These are phyloP conservation scores for Starmerella stigmatis DNA, from an alignment of 805 yeast genomes.

Conservation along the genomic window DNA sequence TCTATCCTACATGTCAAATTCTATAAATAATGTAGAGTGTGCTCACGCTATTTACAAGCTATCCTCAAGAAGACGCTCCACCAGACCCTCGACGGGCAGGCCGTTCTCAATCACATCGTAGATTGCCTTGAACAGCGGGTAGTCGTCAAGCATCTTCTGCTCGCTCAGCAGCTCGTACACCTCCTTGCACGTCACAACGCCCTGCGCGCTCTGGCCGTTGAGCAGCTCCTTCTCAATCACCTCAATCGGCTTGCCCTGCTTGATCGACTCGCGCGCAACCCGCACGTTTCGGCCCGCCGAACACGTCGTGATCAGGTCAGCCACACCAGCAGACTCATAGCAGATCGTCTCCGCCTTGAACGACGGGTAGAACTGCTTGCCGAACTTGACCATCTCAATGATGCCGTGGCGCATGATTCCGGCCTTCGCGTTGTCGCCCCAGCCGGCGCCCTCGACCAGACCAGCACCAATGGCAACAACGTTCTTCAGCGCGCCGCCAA, in stretches of 20 bases:
- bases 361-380: slow-evolving; percentile 67
- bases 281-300: slow-evolving; percentile 94
- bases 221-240: slow-evolving; percentile 77
- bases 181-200: slow-evolving; percentile 80
- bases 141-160: slow-evolving; percentile 48
- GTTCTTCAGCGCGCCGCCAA: slow-evolving; percentile 95
- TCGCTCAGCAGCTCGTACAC: slow-evolving; percentile 66
- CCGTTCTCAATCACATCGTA: slow-evolving; percentile 73
- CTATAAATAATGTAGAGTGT: slow-evolving; percentile 4
- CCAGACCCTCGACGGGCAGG: slow-evolving; percentile 57
- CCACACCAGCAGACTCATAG: slow-evolving; percentile 93
- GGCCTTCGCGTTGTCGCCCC: slow-evolving; percentile 99
- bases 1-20: slow-evolving; percentile 4
- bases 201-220: slow-evolving; percentile 96
- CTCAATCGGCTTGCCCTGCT: slow-evolving; percentile 61
- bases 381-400: slow-evolving; percentile 80
- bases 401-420: slow-evolving; percentile 96
- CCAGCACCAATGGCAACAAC: slow-evolving; percentile 95
- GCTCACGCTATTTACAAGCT: slow-evolving; percentile 7
- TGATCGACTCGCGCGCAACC: slow-evolving; percentile 79
- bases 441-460: slow-evolving; percentile 91
- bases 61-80: slow-evolving; percentile 16
- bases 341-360: slow-evolving; percentile 73
- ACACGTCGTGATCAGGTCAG: slow-evolving; percentile 95
- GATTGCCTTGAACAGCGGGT: slow-evolving; percentile 72